Conservation (phyloP, 768 basidiomycete genomes). For the Podaxis sp. region DNA sequence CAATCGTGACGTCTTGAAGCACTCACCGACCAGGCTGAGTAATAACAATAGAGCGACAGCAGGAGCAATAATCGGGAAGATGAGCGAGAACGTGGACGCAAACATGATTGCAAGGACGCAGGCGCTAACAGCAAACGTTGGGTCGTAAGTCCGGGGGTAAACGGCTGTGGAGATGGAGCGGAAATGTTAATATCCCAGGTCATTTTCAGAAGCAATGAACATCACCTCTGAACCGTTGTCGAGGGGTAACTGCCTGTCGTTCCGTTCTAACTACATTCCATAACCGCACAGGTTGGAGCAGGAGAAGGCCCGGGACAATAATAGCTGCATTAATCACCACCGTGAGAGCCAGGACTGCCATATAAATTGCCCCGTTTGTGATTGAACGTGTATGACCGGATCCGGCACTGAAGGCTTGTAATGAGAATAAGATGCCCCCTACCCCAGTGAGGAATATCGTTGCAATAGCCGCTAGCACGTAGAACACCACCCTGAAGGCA, state of each 20-base stretch:
- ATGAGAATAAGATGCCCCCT: conserved; percentile 70
- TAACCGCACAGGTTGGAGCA: conserved; percentile 71
- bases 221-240: conserved; percentile 78
- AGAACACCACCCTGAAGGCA: conserved; percentile 65
- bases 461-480: conserved; percentile 50
- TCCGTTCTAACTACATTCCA: conserved; percentile 57
- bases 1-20: not conserved
- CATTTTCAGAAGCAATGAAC: conserved; percentile 4
- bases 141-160: conserved; percentile 71
- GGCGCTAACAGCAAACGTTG: conserved; percentile 63
- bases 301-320: conserved; percentile 65
- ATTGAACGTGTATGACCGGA: conserved; percentile 43
- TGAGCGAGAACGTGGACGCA: conserved; percentile 69
- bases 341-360: conserved; percentile 58
- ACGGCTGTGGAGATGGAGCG: conserved; percentile 43
- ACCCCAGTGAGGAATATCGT: conserved; percentile 63
- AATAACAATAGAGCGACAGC: conserved; percentile 66
- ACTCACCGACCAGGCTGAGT: conserved; percentile 65
- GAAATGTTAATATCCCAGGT: conserved; percentile 12
- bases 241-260: conserved; percentile 65
- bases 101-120: conserved; percentile 70
- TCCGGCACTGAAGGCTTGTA: conserved; percentile 53
- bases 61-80: conserved; percentile 77
- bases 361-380: conserved; percentile 72
- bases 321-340: conserved; percentile 66